Percentiles rank a stretch among this genome's conserved stretches.
Conservation (phyloP, 192 early-diverging fungal species). For the Obelidium mucronatum region DNA sequence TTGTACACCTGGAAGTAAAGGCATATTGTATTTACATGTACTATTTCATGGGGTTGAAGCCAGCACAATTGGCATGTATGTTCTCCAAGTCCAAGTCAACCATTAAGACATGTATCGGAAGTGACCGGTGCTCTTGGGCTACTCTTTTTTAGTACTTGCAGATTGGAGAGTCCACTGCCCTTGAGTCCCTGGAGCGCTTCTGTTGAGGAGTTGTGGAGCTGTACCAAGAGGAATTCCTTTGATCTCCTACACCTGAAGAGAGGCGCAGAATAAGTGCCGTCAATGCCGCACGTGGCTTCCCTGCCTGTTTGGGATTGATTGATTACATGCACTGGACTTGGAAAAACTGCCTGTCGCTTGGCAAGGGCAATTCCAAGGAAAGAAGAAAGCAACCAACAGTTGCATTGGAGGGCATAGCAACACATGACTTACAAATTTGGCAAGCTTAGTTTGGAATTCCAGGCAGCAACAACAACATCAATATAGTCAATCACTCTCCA, state of each 20-base stretch:
- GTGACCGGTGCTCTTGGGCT: too few species aligned
- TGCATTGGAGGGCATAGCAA: constrained; percentile 32
- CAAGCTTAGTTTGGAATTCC: constrained; percentile 38
- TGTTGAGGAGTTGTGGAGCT: too few species aligned
- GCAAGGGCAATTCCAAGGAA: constrained; percentile 20
- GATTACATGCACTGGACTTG: constrained; percentile 9
- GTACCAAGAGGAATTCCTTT: background rate
- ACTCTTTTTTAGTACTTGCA: too few species aligned
- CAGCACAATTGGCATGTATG: too few species aligned
- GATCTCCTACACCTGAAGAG: background rate
- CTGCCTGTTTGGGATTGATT: background rate
- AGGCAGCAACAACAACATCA: constrained; percentile 37
- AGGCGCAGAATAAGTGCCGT: background rate
- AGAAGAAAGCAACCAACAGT: constrained; percentile 31
- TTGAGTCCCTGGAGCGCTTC: too few species aligned
- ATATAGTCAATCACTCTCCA: constrained; percentile 13
- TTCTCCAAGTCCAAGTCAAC: too few species aligned
- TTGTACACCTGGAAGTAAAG: too few species aligned
- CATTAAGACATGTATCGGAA: too few species aligned
- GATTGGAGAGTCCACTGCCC: too few species aligned
- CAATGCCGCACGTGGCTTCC: background rate
- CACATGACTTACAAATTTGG: constrained; percentile 38
- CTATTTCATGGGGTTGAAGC: too few species aligned
- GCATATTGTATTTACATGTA: too few species aligned
- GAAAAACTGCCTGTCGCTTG: constrained; percentile 17